Conservation (phyloP, 2,329 filamentous ascomycete genomes). For the Fusarium haematococcum region DNA sequence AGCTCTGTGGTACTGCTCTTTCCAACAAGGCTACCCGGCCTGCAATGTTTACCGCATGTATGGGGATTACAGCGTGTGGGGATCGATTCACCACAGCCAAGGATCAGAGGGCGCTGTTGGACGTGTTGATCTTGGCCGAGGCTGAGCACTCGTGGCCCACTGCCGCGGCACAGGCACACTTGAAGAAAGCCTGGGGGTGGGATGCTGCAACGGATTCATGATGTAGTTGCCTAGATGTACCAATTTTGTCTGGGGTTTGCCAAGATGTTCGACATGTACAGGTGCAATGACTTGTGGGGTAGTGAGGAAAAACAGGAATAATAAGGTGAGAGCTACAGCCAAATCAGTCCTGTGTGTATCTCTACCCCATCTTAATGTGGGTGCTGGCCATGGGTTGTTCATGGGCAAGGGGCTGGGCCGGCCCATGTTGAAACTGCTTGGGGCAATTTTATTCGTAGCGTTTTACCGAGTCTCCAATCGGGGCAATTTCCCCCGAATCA, state of each 20-base stretch:
- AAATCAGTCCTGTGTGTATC: too few species aligned
- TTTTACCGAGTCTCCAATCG: not conserved
- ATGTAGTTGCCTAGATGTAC: not conserved
- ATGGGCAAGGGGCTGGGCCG: not conserved
- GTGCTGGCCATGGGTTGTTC: not conserved
- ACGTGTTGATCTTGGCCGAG: constrained; percentile 61
- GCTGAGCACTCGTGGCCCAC: constrained; percentile 66
- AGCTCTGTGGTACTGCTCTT: constrained; percentile 69
- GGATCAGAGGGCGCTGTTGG: constrained; percentile 62
- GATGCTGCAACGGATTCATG: constrained; percentile 18
- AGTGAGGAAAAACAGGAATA: not conserved
- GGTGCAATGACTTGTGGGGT: not conserved
- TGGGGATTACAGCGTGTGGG: constrained; percentile 64
- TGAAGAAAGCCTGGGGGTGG: constrained; percentile 65
- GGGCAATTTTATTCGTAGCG: not conserved
- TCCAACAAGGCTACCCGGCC: constrained; percentile 68
- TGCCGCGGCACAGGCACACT: constrained; percentile 57
- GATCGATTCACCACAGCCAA: constrained; percentile 59
- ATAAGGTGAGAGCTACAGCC: too few species aligned
- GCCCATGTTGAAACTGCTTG: not conserved
- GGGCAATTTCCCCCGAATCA: not conserved
- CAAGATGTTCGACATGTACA: not conserved
- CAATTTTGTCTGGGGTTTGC: not conserved
- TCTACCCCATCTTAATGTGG: not conserved
- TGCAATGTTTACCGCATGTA: constrained; percentile 66